Percentiles rank a stretch among this genome's conserved stretches.
Evolutionary conservation across 116 monocot species (phyloP).

Genomic region (Papilionanthe hybrid): DNA sequence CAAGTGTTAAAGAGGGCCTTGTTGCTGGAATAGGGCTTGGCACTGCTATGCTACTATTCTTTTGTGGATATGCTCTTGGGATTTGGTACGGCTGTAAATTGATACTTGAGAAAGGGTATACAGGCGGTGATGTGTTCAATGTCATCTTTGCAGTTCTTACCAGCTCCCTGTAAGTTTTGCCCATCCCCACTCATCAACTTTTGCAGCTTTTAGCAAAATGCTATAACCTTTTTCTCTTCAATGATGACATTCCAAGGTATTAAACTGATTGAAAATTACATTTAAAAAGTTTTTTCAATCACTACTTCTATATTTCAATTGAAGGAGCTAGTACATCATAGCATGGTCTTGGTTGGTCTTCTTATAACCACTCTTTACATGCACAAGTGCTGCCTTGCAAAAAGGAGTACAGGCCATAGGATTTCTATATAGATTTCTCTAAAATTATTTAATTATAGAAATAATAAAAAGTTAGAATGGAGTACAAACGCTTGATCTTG

Average conservation of each 20-base stretch:
- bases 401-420: too few relatives aligned
- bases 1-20: slow-evolving; percentile 41
- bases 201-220: neutral
- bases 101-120: slow-evolving; percentile 23
- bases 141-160: slow-evolving; percentile 29
- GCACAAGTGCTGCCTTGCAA: too few relatives aligned
- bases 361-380: too few relatives aligned
- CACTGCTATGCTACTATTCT: slow-evolving; percentile 22
- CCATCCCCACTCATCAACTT: neutral
- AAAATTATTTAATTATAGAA: too few relatives aligned
- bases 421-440: too few relatives aligned
- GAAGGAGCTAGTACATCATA: too few relatives aligned
- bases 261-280: neutral
- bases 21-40: slow-evolving; percentile 43
- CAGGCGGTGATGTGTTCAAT: slow-evolving; percentile 23
- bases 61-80: slow-evolving; percentile 28
- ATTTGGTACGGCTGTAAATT: slow-evolving; percentile 35
- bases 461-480: too few relatives aligned
- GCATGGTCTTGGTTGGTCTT: too few relatives aligned
- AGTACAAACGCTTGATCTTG: too few relatives aligned
- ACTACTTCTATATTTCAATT: too few relatives aligned
- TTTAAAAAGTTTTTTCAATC: too few relatives aligned
- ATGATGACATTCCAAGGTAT: neutral
- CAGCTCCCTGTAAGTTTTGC: slow-evolving; percentile 27
- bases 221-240: neutral